Evolutionary conservation across 352 stramenopile species (phyloP).

Genomic region (Detonula confervacea): DNA sequence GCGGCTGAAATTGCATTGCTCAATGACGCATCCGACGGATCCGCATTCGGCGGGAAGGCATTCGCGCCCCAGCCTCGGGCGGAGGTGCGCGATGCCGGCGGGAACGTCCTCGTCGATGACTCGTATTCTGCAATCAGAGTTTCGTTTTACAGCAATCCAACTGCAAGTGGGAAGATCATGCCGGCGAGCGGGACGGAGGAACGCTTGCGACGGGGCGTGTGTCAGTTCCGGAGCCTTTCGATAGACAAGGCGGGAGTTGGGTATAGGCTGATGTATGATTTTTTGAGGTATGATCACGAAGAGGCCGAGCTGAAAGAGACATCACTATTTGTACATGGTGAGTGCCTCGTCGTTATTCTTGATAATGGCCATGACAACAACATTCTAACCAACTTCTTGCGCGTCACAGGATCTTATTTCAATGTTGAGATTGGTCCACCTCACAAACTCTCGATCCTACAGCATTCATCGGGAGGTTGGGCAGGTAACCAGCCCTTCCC

Average conservation of each 20-base stretch:
- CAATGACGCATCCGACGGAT: conserved; percentile 52
- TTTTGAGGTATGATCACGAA: conserved; percentile 36
- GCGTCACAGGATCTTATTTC: conserved; percentile 51
- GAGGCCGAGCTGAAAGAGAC: conserved; percentile 30
- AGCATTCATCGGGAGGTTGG: conserved; percentile 45
- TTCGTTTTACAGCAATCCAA: conserved; percentile 63
- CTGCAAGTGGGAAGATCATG: conserved; percentile 40
- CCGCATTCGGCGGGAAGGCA: conserved; percentile 53
- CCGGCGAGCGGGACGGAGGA: conserved; percentile 26
- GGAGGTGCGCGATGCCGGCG: conserved; percentile 59
- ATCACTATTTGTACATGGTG: conserved; percentile 41
- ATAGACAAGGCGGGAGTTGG: conserved; percentile 64
- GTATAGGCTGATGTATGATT: conserved; percentile 61
- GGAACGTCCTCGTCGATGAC: conserved; percentile 61
- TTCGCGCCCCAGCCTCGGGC: conserved; percentile 58
- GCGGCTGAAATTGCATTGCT: conserved; percentile 43
- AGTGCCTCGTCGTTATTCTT: conserved; percentile 12
- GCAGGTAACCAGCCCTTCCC: conserved; percentile 70
- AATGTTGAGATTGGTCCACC: conserved; percentile 62
- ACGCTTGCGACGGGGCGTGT: conserved; percentile 49
- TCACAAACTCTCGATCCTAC: conserved; percentile 49
- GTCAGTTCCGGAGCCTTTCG: conserved; percentile 57
- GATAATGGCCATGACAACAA: neutral
- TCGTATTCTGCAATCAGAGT: conserved; percentile 50
- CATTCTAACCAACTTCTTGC: conserved; percentile 1